These are phyloP conservation scores for Naumovozyma dairenensis DNA, from an alignment of 805 yeast genomes.

Conservation along the genomic window DNA sequence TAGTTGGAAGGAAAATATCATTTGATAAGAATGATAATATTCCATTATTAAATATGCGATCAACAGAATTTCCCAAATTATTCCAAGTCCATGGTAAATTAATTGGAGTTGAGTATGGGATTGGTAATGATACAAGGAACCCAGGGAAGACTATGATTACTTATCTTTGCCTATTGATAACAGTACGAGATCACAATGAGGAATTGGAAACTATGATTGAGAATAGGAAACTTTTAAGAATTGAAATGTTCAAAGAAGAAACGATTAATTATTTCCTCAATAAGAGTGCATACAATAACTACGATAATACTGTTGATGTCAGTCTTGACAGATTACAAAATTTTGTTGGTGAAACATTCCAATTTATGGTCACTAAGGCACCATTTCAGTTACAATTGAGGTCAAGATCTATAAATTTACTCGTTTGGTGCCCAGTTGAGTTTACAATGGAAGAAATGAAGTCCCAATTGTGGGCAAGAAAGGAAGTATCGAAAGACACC, in stretches of 20 bases:
- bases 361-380: slow-evolving; percentile 4
- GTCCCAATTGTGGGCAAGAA: background rate
- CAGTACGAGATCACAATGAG: no score
- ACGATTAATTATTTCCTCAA: background rate
- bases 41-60: background rate
- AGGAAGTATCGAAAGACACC: background rate
- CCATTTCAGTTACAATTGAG: slow-evolving; percentile 1
- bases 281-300: background rate
- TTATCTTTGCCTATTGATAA: no score
- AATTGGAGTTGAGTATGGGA: slow-evolving; percentile 2
- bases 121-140: slow-evolving; percentile 8
- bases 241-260: background rate
- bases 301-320: no score
- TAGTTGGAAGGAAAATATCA: no score
- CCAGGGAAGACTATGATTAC: slow-evolving; percentile 11
- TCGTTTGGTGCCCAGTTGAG: slow-evolving; percentile 18
- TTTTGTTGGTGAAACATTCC: slow-evolving; percentile 4
- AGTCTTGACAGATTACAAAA: background rate
- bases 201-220: slow-evolving; percentile 12
- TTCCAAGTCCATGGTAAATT: background rate
- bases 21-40: background rate
- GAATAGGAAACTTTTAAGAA: slow-evolving; percentile 6
- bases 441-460: slow-evolving; percentile 15
- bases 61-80: background rate
- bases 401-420: background rate